A percentile compares a stretch with the other conserved stretches of the same genome.
phyloP scores from a whole-genome alignment of 306 rosid species.

The Cucumis sativus region DNA sequence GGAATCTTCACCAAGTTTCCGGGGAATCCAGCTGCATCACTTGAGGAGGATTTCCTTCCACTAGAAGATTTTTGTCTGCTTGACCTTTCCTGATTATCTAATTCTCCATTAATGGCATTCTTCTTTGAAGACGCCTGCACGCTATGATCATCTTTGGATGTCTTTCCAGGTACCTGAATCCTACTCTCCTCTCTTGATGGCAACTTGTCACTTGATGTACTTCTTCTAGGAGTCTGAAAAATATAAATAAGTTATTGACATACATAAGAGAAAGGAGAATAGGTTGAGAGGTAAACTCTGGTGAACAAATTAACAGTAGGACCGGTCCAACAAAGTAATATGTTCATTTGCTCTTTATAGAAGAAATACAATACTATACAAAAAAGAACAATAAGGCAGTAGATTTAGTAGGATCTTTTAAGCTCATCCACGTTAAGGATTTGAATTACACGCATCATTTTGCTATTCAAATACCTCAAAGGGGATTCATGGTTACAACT shows the following conservation, averaged over 20 bases:
- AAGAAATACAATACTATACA: background rate
- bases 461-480: background rate
- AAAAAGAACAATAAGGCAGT: background rate
- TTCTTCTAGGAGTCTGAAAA: slow-evolving; percentile 71
- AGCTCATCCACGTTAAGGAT: background rate
- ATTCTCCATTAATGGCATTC: slow-evolving; percentile 36
- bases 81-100: slow-evolving; percentile 42
- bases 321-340: background rate
- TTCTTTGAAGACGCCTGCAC: slow-evolving; percentile 42
- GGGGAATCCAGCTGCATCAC: slow-evolving; percentile 47
- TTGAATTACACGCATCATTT: background rate
- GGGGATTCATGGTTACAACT: background rate
- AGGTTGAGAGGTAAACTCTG: background rate
- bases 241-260: background rate
- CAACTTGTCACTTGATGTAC: slow-evolving; percentile 61
- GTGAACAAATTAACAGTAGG: background rate
- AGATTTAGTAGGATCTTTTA: background rate
- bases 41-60: slow-evolving; percentile 59
- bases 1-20: slow-evolving; percentile 71
- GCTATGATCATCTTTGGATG: slow-evolving; percentile 51
- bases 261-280: background rate
- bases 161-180: slow-evolving; percentile 31
- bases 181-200: slow-evolving; percentile 50
- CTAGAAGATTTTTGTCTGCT: slow-evolving; percentile 35
- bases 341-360: background rate